A percentile compares a stretch with the other conserved stretches of the same genome.
Evolutionary conservation across 495 filamentous ascomycete genomes (phyloP).

Genomic region (Filosporella fistucella): DNA sequence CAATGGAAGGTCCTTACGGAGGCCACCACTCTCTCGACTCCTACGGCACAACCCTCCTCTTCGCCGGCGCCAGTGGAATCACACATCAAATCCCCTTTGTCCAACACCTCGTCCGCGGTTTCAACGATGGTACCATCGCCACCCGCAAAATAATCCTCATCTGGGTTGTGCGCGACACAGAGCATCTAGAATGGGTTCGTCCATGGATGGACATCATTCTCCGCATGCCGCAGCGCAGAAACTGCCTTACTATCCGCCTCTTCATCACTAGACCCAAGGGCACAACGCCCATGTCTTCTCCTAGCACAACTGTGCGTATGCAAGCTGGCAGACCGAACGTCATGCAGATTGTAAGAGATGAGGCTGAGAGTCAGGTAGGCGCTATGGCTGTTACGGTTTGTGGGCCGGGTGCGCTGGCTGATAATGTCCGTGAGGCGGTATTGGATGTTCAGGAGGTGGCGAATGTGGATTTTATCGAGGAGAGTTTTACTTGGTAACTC

Average conservation of each 20-base stretch:
- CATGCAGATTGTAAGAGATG: slow-evolving; percentile 67
- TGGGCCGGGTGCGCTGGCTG: slow-evolving; percentile 76
- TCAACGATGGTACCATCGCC: slow-evolving; percentile 68
- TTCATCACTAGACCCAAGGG: slow-evolving; percentile 82
- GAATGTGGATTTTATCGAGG: slow-evolving; percentile 79
- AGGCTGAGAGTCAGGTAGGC: slow-evolving; percentile 71
- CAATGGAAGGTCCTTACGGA: slow-evolving; percentile 84
- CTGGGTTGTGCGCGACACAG: slow-evolving; percentile 86
- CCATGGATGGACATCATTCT: slow-evolving; percentile 91
- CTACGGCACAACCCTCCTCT: slow-evolving; percentile 85
- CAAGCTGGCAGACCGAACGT: slow-evolving; percentile 79
- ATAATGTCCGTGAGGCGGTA: slow-evolving; percentile 75
- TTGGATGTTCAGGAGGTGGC: slow-evolving; percentile 56
- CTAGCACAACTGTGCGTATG: slow-evolving; percentile 75
- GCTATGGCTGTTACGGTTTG: slow-evolving; percentile 91
- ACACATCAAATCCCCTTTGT: slow-evolving; percentile 92
- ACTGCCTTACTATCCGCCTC: slow-evolving; percentile 76
- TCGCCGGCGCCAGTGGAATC: slow-evolving; percentile 90
- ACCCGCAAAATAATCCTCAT: slow-evolving; percentile 77
- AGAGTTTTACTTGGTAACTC: slow-evolving; percentile 84
- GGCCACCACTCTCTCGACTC: slow-evolving; percentile 78
- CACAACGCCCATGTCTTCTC: slow-evolving; percentile 65
- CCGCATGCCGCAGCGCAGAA: slow-evolving; percentile 68
- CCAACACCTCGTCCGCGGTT: slow-evolving; percentile 70
- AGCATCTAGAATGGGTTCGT: slow-evolving; percentile 87